Conservation (phyloP, 176 grass and related monocot species). For the Tillandsia fasciculata region DNA sequence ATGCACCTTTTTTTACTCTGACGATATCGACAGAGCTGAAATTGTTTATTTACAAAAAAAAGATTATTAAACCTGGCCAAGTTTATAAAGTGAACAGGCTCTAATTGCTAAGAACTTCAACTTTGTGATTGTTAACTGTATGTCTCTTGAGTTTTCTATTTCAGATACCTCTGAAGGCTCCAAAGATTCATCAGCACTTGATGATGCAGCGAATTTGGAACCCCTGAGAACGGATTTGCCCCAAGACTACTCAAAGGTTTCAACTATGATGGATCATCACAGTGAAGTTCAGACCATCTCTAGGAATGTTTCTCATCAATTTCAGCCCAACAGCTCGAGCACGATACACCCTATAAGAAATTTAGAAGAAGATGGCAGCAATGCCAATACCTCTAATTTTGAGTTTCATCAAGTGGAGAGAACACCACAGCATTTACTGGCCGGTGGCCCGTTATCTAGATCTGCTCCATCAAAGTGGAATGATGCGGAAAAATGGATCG, state of each 20-base stretch:
- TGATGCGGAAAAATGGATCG: conserved; percentile 94
- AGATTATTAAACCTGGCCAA: neutral
- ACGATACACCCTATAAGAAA: conserved; percentile 67
- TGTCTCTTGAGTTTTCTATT: conserved; percentile 4
- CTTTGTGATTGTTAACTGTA: neutral
- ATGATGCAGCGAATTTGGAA: conserved; percentile 21
- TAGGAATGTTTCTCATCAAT: conserved; percentile 32
- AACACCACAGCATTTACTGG: conserved; percentile 24
- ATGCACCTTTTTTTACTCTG: too few relatives aligned
- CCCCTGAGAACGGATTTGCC: conserved; percentile 10
- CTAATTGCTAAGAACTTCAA: neutral
- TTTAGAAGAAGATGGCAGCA: conserved; percentile 54
- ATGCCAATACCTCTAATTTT: conserved; percentile 50
- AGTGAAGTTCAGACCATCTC: conserved; percentile 22
- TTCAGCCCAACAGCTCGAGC: conserved; percentile 42
- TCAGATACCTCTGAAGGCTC: conserved; percentile 49
- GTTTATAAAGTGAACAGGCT: conserved; percentile 4
- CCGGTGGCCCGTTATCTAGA: conserved; percentile 44
- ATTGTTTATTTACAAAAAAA: too few relatives aligned
- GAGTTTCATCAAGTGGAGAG: conserved; percentile 65
- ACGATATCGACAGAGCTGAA: too few relatives aligned
- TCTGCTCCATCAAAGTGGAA: conserved; percentile 85
- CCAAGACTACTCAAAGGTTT: neutral
- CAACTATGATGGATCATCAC: conserved; percentile 14
- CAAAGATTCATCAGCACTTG: conserved; percentile 22